Base-by-base conservation (phyloP, 2,329 filamentous ascomycete genomes). In the Tolypocladium amazonense region DNA sequence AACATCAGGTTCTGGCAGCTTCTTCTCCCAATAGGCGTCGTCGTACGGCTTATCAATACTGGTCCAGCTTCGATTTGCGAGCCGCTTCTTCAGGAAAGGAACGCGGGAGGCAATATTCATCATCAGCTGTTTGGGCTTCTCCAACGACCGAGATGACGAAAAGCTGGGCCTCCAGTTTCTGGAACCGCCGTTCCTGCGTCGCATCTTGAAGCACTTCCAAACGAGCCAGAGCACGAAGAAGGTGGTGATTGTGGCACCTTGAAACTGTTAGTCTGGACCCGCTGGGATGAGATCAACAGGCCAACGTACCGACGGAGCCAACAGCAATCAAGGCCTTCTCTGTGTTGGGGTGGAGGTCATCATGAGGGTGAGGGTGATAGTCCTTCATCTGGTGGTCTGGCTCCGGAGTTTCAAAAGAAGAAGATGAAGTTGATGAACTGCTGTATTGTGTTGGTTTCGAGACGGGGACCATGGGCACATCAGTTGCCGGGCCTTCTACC, bases 191-290 rank as follows among this genome's bases (percentile, higher is more conserved):
- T 27, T 50, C 9, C 54, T 37, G 64, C 64, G 47, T 15, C 59
- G 61, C 50, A 59, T 59, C 41, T 59, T 64, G 38, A 53, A 69
- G n/a, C 47, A 57, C n/a, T 75, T 72, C 70, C 75, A 79, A 6
- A 76, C 66, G 30, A 80, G 69, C 77, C 77, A 81, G 9, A 65
- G 65, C 30, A 80, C 60, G 61, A 79, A 77, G 58, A 73, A 77
- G 11, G 79, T 61, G 35, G 79, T 65, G 25, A 81, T 74, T 56
- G 79, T 77, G 7, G 71, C 73, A 35, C 76, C 79, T 67, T 23
- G 25, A 6, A 9, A n/a, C 15, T 30, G 53, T 60, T 45, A 56
- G 47, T 52, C 15, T 33, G 9, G 15, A 33, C 2, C 27, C 7
- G 15, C 47, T 20, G 18, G 33, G 27, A 18, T 25, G 18, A 27